Percentiles rank a stretch among this genome's conserved stretches.
phyloP scores from a whole-genome alignment of 2,329 filamentous ascomycete genomes.

The Graphilbum fragrans region DNA sequence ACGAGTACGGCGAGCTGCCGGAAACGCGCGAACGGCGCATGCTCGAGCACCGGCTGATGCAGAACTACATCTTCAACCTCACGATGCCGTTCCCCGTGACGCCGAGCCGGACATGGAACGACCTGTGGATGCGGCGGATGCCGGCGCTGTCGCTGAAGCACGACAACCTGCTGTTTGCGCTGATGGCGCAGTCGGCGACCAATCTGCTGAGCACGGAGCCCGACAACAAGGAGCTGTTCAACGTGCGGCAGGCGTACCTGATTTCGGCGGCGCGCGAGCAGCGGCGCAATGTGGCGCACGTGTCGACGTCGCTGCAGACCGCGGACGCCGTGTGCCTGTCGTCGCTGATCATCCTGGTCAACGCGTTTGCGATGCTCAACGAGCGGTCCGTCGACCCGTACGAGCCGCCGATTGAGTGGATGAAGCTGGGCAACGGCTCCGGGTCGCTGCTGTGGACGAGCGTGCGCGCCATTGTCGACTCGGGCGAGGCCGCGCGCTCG shows the following conservation, averaged over 20 bases:
- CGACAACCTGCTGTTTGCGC: conserved; percentile 14
- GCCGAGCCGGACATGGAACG: conserved; percentile 10
- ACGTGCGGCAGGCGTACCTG: conserved; percentile 15
- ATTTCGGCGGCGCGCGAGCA: conserved; percentile 15
- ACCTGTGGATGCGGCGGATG: conserved; percentile 11
- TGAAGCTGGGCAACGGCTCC: conserved; percentile 11
- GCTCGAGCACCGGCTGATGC: conserved; percentile 17
- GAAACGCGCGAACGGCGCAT: conserved; percentile 14
- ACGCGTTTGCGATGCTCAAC: conserved; percentile 14
- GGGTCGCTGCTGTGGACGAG: conserved; percentile 16
- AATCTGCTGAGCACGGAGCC: conserved; percentile 11
- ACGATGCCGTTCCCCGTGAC: conserved; percentile 8
- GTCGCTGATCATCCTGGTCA: conserved; percentile 14
- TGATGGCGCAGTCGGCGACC: conserved; percentile 14
- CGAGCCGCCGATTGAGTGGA: conserved; percentile 14
- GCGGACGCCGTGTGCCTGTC: conserved; percentile 15
- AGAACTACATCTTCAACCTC: conserved; percentile 12
- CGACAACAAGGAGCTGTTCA: conserved; percentile 11
- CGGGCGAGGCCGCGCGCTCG: conserved; percentile 7
- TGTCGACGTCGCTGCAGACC: conserved; percentile 9
- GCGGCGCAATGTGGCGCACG: conserved; percentile 12
- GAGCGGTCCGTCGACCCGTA: conserved; percentile 14
- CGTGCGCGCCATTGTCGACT: conserved; percentile 10
- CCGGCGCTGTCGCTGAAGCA: conserved; percentile 12
- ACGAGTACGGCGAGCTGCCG: conserved; percentile 7